Conservation (phyloP, 805 yeast species). For the Yamadazyma insecticola region DNA sequence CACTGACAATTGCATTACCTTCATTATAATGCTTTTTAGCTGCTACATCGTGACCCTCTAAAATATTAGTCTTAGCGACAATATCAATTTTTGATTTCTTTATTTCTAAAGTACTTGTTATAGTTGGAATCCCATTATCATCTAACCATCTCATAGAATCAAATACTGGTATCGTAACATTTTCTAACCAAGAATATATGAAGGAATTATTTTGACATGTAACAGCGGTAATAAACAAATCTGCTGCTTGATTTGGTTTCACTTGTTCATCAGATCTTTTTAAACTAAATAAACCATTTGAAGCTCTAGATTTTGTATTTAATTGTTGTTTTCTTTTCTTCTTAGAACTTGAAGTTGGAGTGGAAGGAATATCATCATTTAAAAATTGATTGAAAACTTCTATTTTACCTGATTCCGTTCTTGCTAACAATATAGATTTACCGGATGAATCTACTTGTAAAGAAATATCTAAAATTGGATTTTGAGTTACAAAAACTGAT, state of each 20-base stretch:
- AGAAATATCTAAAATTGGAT: constrained; percentile 49
- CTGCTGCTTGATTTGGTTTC: constrained; percentile 25
- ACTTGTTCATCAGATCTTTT: constrained; percentile 41
- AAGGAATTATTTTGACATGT: constrained; percentile 31
- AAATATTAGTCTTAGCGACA: constrained; percentile 39
- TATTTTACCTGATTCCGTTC: constrained; percentile 71
- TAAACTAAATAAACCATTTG: constrained; percentile 43
- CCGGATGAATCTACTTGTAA: constrained; percentile 26
- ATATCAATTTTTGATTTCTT: constrained; percentile 19
- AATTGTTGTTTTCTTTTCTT: constrained; percentile 40
- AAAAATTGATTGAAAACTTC: constrained; percentile 68
- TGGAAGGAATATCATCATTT: constrained; percentile 18
- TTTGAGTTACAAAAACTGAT: constrained; percentile 64
- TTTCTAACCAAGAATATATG: constrained; percentile 58
- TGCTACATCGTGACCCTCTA: constrained; percentile 48
- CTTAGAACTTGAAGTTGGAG: constrained; percentile 23
- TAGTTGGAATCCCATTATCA: constrained; percentile 18
- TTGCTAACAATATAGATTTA: constrained; percentile 41
- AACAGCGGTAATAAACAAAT: constrained; percentile 24
- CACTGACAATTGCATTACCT: constrained; percentile 53
- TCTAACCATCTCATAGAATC: constrained; percentile 50
- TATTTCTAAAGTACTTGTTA: constrained; percentile 16
- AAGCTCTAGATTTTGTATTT: constrained; percentile 45
- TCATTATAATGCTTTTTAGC: constrained; percentile 56
- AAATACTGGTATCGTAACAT: constrained; percentile 52